A percentile compares a stretch with the other conserved stretches of the same genome.
Evolutionary conservation across 164 flowering plant genomes (phyloP).

Genomic region (Chimonanthus praecox): DNA sequence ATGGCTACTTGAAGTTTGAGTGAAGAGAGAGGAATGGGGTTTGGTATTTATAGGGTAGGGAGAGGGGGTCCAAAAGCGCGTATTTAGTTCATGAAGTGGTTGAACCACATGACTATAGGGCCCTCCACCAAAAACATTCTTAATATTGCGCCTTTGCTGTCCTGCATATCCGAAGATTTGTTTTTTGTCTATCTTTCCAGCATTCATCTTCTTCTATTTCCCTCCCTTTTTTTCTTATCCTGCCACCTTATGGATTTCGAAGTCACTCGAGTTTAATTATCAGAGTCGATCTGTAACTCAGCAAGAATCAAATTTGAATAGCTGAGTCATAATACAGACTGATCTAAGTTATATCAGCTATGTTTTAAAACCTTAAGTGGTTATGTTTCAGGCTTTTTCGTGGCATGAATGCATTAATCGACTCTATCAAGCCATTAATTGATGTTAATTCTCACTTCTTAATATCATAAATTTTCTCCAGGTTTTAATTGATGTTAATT

Average conservation of each 20-base stretch:
- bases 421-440: too few species aligned
- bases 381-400: too few species aligned
- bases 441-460: too few species aligned
- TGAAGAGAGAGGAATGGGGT: background rate
- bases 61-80: slow-evolving; percentile 9
- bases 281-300: too few species aligned
- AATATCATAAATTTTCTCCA: too few species aligned
- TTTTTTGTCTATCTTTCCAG: background rate
- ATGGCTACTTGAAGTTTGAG: background rate
- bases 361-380: too few species aligned
- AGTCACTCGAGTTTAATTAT: too few species aligned
- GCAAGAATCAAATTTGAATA: too few species aligned
- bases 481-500: too few species aligned
- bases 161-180: background rate
- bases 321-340: too few species aligned
- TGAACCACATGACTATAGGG: background rate
- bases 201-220: background rate
- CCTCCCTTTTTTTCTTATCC: background rate
- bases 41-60: slow-evolving; percentile 19
- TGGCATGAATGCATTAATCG: too few species aligned
- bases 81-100: slow-evolving; percentile 9
- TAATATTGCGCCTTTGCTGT: slow-evolving; percentile 4
- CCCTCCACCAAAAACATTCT: background rate
- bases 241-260: background rate
- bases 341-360: too few species aligned